Conservation (phyloP, 768 basidiomycete genomes). For the Dictyophora rubrovolvata region DNA sequence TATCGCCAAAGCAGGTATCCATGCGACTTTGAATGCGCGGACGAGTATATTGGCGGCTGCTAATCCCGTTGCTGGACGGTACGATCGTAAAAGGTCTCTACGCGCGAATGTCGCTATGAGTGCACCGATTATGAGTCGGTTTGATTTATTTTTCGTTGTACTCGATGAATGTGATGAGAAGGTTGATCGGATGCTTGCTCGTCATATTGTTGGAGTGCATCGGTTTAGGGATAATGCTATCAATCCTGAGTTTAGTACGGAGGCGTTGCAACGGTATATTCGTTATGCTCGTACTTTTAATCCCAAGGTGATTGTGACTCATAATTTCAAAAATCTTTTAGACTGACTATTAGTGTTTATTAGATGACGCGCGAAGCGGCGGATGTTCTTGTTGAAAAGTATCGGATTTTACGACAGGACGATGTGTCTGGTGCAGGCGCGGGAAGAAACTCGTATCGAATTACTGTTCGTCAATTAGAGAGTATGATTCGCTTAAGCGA, state of each 20-base stretch:
- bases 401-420: slow-evolving; percentile 83
- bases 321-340: neutral
- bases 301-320: slow-evolving; percentile 61
- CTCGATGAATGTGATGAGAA: slow-evolving; percentile 93
- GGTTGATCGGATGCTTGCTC: slow-evolving; percentile 86
- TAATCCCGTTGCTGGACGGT: slow-evolving; percentile 94
- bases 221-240: slow-evolving; percentile 92
- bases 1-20: slow-evolving; percentile 98
- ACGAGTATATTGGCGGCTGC: slow-evolving; percentile 97
- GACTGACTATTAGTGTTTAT: slow-evolving; percentile 2
- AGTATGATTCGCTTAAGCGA: slow-evolving; percentile 97
- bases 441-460: slow-evolving; percentile 88
- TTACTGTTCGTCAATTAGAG: slow-evolving; percentile 95
- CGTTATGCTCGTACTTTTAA: slow-evolving; percentile 95
- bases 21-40: slow-evolving; percentile 94
- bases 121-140: slow-evolving; percentile 98
- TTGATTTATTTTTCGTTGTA: slow-evolving; percentile 96
- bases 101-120: slow-evolving; percentile 95
- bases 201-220: slow-evolving; percentile 96
- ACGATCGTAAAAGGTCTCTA: slow-evolving; percentile 88
- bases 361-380: slow-evolving; percentile 91
- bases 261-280: slow-evolving; percentile 93
- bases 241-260: slow-evolving; percentile 93
- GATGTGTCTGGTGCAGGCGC: slow-evolving; percentile 64
- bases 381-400: slow-evolving; percentile 90